A percentile compares a stretch with the other conserved stretches of the same genome.
Conservation (phyloP, 83 land plant genomes). For the Thuja plicata region DNA sequence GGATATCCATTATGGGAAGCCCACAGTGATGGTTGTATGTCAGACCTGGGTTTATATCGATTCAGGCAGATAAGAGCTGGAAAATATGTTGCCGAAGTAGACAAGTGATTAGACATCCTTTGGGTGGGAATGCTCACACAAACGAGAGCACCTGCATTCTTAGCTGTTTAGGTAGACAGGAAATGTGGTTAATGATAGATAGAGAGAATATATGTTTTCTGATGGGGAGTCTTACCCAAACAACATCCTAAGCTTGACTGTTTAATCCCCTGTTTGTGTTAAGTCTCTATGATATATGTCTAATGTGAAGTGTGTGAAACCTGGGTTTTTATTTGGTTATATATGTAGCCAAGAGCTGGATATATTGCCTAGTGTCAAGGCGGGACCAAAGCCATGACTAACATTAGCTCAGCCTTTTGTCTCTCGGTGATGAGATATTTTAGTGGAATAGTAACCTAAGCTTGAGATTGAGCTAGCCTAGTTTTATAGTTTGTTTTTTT, state of each 20-base stretch:
- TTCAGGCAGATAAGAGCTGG: not conserved
- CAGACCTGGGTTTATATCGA: not conserved
- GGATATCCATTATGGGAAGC: not conserved
- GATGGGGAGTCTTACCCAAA: not conserved
- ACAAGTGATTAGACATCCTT: not conserved
- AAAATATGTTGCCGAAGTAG: not conserved
- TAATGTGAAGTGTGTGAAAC: not conserved
- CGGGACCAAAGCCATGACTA: not conserved
- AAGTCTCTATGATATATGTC: not conserved
- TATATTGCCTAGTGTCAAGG: not conserved
- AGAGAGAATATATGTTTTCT: not conserved
- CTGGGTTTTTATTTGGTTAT: not conserved
- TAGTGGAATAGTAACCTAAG: not conserved
- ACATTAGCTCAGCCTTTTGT: not conserved
- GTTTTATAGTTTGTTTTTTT: not conserved
- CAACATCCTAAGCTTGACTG: not conserved
- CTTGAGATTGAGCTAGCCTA: not conserved
- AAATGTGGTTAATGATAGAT: not conserved
- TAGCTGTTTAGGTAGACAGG: not conserved
- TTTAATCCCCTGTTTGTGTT: not conserved
- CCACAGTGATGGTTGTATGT: not conserved
- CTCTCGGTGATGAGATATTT: not conserved
- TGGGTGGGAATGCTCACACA: not conserved
- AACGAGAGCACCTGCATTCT: not conserved
- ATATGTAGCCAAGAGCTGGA: not conserved